Percentiles rank a stretch among this genome's conserved stretches.
Evolutionary conservation across 441 rosid genomes (phyloP).

Genomic region (Isatis lusitanica): DNA sequence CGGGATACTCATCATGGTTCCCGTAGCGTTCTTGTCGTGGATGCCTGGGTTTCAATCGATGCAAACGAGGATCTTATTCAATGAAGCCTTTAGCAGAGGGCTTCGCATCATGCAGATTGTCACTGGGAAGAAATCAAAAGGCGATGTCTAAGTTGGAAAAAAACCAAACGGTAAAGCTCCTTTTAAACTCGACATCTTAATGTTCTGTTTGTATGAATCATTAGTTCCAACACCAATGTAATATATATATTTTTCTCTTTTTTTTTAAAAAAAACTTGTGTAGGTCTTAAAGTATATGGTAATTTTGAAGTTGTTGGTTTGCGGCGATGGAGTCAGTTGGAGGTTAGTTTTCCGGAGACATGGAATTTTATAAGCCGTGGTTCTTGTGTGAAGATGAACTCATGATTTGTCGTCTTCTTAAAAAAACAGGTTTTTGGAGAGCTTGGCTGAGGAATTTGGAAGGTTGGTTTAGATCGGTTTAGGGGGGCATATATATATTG

Average conservation of each 20-base stretch:
- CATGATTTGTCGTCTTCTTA: not conserved
- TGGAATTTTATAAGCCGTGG: not conserved
- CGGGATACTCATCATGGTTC: conserved; percentile 77
- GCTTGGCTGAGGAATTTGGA: conserved; percentile 1
- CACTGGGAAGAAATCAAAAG: conserved; percentile 65
- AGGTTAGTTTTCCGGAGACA: conserved; percentile 17
- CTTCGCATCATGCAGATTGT: conserved; percentile 90
- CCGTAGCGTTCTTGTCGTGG: conserved; percentile 87
- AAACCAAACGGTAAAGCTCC: conserved; percentile 10
- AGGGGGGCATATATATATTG: conserved; percentile 12
- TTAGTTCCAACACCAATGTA: not conserved
- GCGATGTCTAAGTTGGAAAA: conserved; percentile 35
- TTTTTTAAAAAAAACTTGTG: conserved; percentile 4
- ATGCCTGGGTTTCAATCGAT: conserved; percentile 89
- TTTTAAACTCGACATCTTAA: not conserved
- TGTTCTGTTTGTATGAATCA: conserved; percentile 1
- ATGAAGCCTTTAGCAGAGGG: conserved; percentile 89
- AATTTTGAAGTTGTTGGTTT: conserved; percentile 1
- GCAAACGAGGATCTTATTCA: conserved; percentile 91
- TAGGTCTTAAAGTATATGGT: conserved; percentile 29
- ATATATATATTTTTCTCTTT: not conserved
- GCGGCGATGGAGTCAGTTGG: conserved; percentile 9
- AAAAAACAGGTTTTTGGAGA: conserved; percentile 23
- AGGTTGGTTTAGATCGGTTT: conserved; percentile 21
- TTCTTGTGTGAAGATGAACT: not conserved